phyloP scores from a whole-genome alignment of 257 asterid genomes.

The Solanum pennellii region DNA sequence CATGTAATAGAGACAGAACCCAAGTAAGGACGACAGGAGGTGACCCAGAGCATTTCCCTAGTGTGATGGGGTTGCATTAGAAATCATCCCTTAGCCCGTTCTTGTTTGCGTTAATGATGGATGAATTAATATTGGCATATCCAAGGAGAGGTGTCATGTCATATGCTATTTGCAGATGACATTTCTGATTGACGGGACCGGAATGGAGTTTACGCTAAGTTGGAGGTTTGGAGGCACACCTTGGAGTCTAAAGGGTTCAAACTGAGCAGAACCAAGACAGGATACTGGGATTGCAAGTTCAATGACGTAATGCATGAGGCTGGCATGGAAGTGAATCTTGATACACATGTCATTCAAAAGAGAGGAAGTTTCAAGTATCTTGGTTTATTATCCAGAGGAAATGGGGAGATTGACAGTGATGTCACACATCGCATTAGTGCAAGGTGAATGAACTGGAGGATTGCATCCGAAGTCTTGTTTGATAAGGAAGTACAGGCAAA shows the following conservation, averaged over 20 bases:
- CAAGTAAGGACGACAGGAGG: not conserved
- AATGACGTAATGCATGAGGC: not conserved
- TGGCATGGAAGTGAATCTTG: not conserved
- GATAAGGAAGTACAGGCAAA: not conserved
- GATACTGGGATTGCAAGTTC: not conserved
- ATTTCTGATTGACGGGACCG: not conserved
- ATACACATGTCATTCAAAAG: not conserved
- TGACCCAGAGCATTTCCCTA: not conserved
- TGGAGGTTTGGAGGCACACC: not conserved
- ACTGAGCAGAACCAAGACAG: not conserved
- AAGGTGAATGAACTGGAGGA: not conserved
- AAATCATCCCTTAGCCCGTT: not conserved
- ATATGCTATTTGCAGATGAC: not conserved
- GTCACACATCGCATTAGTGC: not conserved
- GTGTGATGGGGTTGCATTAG: not conserved
- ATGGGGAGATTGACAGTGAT: not conserved
- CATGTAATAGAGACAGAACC: not conserved
- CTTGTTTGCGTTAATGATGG: not conserved
- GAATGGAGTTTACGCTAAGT: not conserved
- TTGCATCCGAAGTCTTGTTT: not conserved
- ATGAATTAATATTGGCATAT: not conserved
- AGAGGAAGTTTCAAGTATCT: not conserved
- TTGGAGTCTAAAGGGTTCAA: not conserved
- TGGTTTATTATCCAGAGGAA: not conserved
- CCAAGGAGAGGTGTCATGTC: not conserved